phyloP scores from a whole-genome alignment of 768 basidiomycete genomes.

The Tulasnella sp. region DNA sequence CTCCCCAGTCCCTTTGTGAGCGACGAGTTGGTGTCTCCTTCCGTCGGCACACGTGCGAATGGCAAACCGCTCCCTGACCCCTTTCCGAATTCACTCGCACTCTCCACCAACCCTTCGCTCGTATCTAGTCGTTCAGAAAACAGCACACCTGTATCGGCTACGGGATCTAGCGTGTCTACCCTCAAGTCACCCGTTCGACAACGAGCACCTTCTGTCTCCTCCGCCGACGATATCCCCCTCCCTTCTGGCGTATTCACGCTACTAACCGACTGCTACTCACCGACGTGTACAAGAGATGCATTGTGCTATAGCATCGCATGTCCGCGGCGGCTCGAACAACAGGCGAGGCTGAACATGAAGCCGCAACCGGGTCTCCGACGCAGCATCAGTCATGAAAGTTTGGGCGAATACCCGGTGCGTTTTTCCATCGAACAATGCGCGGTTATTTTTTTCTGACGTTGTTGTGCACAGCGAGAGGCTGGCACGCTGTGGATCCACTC shows the following conservation, averaged over 20 bases:
- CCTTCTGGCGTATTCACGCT: constrained; percentile 94
- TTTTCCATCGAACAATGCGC: neutral
- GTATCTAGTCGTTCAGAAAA: neutral
- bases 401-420: constrained; percentile 62
- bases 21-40: constrained; percentile 23
- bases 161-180: neutral
- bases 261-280: constrained; percentile 94
- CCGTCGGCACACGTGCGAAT: neutral
- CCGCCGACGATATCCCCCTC: constrained; percentile 29
- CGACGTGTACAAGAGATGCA: constrained; percentile 85
- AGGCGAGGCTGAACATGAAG: constrained; percentile 87
- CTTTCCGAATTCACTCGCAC: neutral
- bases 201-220: neutral
- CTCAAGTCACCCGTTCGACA: constrained; percentile 1
- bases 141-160: neutral
- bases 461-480: constrained; percentile 45
- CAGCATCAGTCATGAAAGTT: constrained; percentile 67
- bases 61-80: neutral
- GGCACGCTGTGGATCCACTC: constrained; percentile 94
- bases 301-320: constrained; percentile 98
- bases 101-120: neutral
- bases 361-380: constrained; percentile 79
- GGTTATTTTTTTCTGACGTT: neutral
- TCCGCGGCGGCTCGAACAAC: constrained; percentile 86
- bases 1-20: constrained; percentile 76